Conservation (phyloP, 352 stramenopile genomes). For the Globisporangium cystogenes region DNA sequence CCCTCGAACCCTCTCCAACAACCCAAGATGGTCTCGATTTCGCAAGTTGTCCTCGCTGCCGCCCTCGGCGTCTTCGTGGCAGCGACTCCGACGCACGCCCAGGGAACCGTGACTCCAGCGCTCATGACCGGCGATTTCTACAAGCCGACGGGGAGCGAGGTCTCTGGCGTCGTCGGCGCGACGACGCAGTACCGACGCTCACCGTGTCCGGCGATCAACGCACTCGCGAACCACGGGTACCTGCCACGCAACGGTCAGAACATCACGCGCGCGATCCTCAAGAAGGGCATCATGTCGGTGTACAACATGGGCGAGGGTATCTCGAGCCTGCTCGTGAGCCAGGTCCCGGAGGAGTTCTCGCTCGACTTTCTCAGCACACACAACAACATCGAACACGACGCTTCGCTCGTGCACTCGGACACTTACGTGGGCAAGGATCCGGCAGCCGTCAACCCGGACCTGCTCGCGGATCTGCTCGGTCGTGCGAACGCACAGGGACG, state of each 20-base stretch:
- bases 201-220: constrained; percentile 32
- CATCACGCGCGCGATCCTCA: constrained; percentile 12
- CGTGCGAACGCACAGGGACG: constrained; percentile 13
- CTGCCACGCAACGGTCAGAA: constrained; percentile 21
- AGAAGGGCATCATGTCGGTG: constrained; percentile 4
- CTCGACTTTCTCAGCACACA: constrained; percentile 19
- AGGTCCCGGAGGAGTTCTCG: constrained; percentile 4
- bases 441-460: constrained; percentile 17
- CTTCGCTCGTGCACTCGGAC: constrained; percentile 46
- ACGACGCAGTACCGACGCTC: constrained; percentile 19
- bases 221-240: constrained; percentile 29
- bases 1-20: no score
- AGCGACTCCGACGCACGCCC: no score
- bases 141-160: not conserved
- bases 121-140: no score
- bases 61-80: no score
- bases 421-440: constrained; percentile 33
- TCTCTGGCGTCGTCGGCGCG: constrained; percentile 13
- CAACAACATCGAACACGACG: constrained; percentile 38
- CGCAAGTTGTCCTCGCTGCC: no score
- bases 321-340: constrained; percentile 6
- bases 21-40: no score
- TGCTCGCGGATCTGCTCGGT: constrained; percentile 7
- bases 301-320: constrained; percentile 17
- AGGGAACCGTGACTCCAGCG: no score